Conservation (phyloP, 805 yeast genomes). For the Metschnikowia colocasiae region DNA sequence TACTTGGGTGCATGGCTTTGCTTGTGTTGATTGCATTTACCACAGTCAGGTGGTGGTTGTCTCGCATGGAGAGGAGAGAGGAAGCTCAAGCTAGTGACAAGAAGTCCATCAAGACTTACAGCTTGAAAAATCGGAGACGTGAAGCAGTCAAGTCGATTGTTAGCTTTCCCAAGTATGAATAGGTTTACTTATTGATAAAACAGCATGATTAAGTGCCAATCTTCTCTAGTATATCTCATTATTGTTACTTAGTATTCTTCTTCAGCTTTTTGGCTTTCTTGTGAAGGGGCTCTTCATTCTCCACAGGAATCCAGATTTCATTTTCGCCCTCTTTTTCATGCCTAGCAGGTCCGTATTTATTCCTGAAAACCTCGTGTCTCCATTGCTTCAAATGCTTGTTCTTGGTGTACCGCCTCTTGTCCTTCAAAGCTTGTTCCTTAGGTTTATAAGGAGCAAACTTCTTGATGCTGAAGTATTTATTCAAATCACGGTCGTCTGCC, state of each 20-base stretch:
- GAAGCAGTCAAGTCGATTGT: constrained; percentile 38
- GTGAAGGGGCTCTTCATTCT: constrained; percentile 13
- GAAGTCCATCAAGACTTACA: constrained; percentile 23
- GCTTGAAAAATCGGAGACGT: constrained; percentile 22
- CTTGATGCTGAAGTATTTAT: constrained; percentile 81
- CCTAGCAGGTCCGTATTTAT: constrained; percentile 47
- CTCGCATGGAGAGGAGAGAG: constrained; percentile 12
- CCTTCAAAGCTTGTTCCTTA: constrained; percentile 65
- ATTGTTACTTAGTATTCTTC: background rate
- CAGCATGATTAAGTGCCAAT: background rate
- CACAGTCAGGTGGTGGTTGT: constrained; percentile 22
- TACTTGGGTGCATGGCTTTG: constrained; percentile 40
- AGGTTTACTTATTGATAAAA: background rate
- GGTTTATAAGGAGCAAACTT: constrained; percentile 92
- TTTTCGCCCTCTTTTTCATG: constrained; percentile 34
- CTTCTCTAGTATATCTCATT: background rate
- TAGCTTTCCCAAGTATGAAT: constrained; percentile 37
- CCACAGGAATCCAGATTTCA: constrained; percentile 38
- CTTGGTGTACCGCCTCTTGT: constrained; percentile 80
- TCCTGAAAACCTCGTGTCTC: constrained; percentile 78
- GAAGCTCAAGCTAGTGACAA: constrained; percentile 10
- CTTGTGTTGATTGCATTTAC: constrained; percentile 26
- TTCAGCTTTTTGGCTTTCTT: constrained; percentile 4
- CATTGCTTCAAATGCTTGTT: constrained; percentile 80
- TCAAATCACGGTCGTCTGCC: constrained; percentile 85